Evolutionary conservation across 371 early-diverging fungal species (phyloP).

Genomic region (Apophysomyces trapeziformis): DNA sequence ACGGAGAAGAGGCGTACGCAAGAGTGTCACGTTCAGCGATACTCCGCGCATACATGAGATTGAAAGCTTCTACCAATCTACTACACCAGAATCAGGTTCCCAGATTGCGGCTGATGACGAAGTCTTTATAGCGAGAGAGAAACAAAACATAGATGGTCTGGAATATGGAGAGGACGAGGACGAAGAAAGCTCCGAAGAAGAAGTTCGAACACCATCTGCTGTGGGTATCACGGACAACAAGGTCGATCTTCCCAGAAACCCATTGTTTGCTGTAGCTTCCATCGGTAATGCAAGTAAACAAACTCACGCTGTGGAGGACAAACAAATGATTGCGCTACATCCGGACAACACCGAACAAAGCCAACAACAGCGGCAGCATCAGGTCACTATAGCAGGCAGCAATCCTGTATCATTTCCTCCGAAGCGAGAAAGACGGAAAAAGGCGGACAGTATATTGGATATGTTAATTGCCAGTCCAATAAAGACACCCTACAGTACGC

Average conservation of each 20-base stretch:
- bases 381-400: not conserved
- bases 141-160: not conserved
- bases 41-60: conserved; percentile 22
- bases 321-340: not conserved
- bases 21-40: conserved; percentile 27
- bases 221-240: not conserved
- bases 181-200: conserved; percentile 11
- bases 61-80: conserved; percentile 10
- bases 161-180: conserved; percentile 4
- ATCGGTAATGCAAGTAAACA: conserved; percentile 4
- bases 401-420: not conserved
- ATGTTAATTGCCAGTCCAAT: not conserved
- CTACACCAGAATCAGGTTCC: conserved; percentile 14
- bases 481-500: not conserved
- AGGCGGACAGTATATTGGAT: not conserved
- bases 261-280: not conserved
- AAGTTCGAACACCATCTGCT: not conserved
- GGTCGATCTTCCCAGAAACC: not conserved
- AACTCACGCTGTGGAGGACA: not conserved
- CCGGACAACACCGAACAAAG: conserved; percentile 2
- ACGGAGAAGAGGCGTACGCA: conserved; percentile 16
- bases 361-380: conserved; percentile 4
- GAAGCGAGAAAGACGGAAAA: not conserved
- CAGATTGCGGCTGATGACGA: conserved; percentile 16
- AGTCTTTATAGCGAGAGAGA: conserved; percentile 7